Evolutionary conservation across 169 alveolate genomes (phyloP), one percentile per base, ranked within the genome.

Genomic region (Eimeria maxima): DNA sequence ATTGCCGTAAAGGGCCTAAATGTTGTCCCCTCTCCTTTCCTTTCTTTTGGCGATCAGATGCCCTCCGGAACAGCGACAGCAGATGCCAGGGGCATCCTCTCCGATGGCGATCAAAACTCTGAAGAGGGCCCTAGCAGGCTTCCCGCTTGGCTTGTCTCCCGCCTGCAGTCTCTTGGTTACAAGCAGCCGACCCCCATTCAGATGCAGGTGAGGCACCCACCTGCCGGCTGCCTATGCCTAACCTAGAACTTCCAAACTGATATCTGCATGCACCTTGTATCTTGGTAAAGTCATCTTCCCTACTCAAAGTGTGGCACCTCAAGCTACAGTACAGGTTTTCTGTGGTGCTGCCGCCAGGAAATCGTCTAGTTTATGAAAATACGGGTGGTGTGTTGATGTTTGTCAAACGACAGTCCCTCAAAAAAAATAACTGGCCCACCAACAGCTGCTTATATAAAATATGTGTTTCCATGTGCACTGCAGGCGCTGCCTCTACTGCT

Each of bases 161-260:
- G 91, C 33, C 67, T 92, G 90, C 38, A 92, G 73, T 18, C 67
- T 0, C 81, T 53, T 8, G 71, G 84, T 67, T 50, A 73, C 78
- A 74, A 74, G 27, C 93, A 95, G 71, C 99, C 99, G 2, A 97
- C 99, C 3, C 97, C 98, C 50, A 97, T 98, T 38, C 98, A 98
- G 91, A 83, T 83, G 93, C 96, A 93, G 47, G 95, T 76, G 16
- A 44, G 81, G 22, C 86, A 4, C 44, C 47, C 78, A 2, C 78
- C 2, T 69, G 38, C 38, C 0, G 38, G 38, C 78, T 29, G 47
- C 11, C 7, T 69, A 29, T 29, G 24, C 47, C 78, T n/a, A 18
- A 29, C 24, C 78, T 29, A 69, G 45, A 69, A 22, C 78, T 69
- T 7, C 47, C 78, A 13, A 69, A 69, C 47, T 69, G 18, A 22